Evolutionary conservation across 352 stramenopile species (phyloP).

Genomic region (Aphanomyces cochlioides): DNA sequence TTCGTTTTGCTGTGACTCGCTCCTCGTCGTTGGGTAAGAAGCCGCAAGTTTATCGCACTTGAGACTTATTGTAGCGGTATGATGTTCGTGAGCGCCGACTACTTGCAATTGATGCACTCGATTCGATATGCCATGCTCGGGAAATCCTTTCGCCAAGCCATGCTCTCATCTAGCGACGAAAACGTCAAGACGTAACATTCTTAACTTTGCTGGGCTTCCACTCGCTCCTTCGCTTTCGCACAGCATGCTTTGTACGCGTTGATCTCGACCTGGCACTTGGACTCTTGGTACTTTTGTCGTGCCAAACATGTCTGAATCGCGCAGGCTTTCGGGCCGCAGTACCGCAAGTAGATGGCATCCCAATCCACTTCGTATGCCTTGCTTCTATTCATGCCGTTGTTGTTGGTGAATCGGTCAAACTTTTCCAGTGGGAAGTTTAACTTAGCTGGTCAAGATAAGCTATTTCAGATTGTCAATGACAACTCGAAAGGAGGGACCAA

Average conservation of each 20-base stretch:
- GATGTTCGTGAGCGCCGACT: constrained; percentile 29
- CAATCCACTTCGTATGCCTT: constrained; percentile 2
- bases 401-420: not conserved
- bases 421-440: not conserved
- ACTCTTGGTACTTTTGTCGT: constrained; percentile 69
- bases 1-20: constrained; percentile 22
- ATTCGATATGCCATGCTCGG: constrained; percentile 28
- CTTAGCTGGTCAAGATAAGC: no score
- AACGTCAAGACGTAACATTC: not conserved
- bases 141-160: constrained; percentile 24
- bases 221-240: constrained; percentile 30
- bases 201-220: not conserved
- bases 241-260: constrained; percentile 74
- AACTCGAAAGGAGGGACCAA: no score
- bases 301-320: constrained; percentile 81
- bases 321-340: constrained; percentile 71
- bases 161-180: not conserved
- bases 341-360: constrained; percentile 44
- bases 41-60: not conserved
- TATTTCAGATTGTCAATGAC: no score
- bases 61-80: constrained; percentile 12
- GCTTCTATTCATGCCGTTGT: not conserved
- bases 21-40: constrained; percentile 24
- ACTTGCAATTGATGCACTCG: constrained; percentile 29
- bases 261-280: constrained; percentile 55